Conservation (phyloP, 768 basidiomycete species). For the Naematelia encephala region DNA sequence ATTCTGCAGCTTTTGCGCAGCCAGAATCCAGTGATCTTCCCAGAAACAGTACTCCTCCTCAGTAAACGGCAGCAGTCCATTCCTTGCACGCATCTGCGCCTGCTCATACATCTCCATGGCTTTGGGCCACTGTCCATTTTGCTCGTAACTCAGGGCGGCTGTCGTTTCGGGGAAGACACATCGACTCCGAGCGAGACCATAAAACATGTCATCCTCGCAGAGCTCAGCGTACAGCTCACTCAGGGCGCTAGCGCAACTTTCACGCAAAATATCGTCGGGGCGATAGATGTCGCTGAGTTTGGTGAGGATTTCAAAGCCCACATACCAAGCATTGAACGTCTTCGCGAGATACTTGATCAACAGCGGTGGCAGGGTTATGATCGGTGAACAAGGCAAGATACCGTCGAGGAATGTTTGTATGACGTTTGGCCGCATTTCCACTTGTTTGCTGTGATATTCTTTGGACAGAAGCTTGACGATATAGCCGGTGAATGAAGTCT, state of each 20-base stretch:
- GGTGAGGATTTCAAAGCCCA: conserved; percentile 78
- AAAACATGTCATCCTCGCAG: conserved; percentile 93
- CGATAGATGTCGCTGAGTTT: conserved; percentile 71
- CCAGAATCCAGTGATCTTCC: conserved; percentile 99
- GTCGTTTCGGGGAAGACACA: conserved; percentile 88
- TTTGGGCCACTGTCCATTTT: conserved; percentile 95
- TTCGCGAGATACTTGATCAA: conserved; percentile 94
- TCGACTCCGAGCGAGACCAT: conserved; percentile 90
- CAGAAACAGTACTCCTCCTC: conserved; percentile 95
- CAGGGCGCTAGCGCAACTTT: conserved; percentile 82
- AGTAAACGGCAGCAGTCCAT: conserved; percentile 78
- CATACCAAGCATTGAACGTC: conserved; percentile 94
- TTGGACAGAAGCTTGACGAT: conserved; percentile 86
- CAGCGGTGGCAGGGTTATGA: conserved; percentile 86
- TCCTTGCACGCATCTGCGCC: conserved; percentile 79
- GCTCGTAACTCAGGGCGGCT: conserved; percentile 77
- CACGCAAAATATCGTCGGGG: conserved; percentile 72
- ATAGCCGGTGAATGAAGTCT: conserved; percentile 80
- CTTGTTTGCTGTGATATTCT: conserved; percentile 87
- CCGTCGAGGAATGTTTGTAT: conserved; percentile 85
- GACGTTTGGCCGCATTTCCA: conserved; percentile 83
- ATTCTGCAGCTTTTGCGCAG: conserved; percentile 92
- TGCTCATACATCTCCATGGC: conserved; percentile 82
- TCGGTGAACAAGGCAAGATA: conserved; percentile 76
- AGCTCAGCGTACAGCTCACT: conserved; percentile 94